Conservation (phyloP, 208 protist genomes). For the Acanthamoeba culbertsoni region DNA sequence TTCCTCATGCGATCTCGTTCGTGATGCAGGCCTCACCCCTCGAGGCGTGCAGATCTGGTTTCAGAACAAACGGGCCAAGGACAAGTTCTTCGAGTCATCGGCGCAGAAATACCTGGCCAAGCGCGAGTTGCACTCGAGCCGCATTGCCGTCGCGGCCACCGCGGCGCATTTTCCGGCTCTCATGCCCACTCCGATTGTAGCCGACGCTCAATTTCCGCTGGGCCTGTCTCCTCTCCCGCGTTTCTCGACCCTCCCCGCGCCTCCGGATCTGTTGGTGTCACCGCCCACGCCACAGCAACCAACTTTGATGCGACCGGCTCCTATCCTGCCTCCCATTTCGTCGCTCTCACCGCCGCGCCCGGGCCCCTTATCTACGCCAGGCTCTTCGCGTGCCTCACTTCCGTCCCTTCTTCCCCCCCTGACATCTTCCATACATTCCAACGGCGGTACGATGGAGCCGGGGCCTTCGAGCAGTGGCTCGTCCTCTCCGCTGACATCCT, state of each 20-base stretch:
- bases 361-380: neutral
- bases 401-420: neutral
- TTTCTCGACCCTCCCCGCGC: neutral
- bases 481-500: neutral
- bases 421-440: neutral
- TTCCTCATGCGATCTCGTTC: no score
- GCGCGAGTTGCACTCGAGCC: neutral
- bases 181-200: neutral
- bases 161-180: neutral
- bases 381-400: neutral
- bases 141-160: neutral
- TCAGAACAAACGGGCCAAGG: neutral
- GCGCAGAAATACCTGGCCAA: neutral
- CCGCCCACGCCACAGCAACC: no score
- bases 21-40: neutral
- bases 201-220: neutral
- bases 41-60: neutral
- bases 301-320: no score
- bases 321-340: neutral
- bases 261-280: neutral
- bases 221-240: neutral
- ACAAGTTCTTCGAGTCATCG: constrained; percentile 12
- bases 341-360: neutral
- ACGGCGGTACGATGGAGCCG: neutral
- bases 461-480: neutral